Base-by-base conservation (phyloP, 805 yeast genomes). In the Jamesozyma rosinii region DNA sequence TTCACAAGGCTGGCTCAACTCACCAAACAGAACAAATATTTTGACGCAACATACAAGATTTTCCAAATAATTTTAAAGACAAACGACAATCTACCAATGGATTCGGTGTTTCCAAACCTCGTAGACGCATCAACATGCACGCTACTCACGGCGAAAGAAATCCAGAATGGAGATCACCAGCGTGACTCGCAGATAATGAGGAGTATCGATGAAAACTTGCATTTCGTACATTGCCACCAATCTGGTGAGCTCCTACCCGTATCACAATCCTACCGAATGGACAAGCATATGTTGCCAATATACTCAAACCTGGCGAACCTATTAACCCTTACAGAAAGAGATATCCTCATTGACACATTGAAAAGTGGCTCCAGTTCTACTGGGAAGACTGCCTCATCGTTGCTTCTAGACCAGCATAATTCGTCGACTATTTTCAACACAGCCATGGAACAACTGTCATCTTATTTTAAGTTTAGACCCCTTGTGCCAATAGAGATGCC, bases 51-150 rank as follows among this genome's bases (percentile, higher is more conserved):
- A 14, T 70, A 70, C 21, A 64, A 73, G 33, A 61, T 75, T 17
- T 71, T 71, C 4, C 56, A 67, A 21, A 61, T 56, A 22, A 49
- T 74, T 17, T 56, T 64, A 20, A 59, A 60, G 4, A 65, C 70
- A 11, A 47, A 53, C 1, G 53, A 64, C 48, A 50, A 58, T 11
- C 67, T 65, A 38, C 53, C 55, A 5, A 47, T 75, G 11, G 67
- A 69, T 2, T 71, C 74, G 5, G 50, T 77, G 22, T 65, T 71
- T 43, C 72, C 80, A 2, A 58, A 61, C 30, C 45, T 50, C 3
- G 49, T 76, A 11, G 81, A 77, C 52, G 63, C 71, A 3, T 71
- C 79, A 13, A 79, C 81, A 6, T 77, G 82, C 49, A 54, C 58
- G 26, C 14, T 65, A 11, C 45, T 64, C 3, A 51, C 58, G 1